Percentiles rank a stretch among this genome's conserved stretches.
phyloP scores from a whole-genome alignment of 2,329 filamentous ascomycete genomes.

The Clonostachys byssicola region DNA sequence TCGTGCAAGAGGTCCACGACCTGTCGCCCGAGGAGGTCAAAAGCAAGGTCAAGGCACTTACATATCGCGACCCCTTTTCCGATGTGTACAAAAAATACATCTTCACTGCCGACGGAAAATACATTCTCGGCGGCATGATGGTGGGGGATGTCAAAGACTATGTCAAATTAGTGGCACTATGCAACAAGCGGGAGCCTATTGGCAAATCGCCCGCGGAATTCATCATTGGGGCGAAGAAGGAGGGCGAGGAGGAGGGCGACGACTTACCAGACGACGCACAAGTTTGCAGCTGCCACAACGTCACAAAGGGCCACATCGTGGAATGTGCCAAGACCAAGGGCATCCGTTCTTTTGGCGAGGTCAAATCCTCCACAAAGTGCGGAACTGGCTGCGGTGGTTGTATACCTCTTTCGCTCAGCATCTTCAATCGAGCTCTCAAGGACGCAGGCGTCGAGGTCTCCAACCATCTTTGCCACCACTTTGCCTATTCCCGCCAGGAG shows the following conservation, averaged over 20 bases:
- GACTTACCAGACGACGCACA: constrained; percentile 83
- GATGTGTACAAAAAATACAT: constrained; percentile 93
- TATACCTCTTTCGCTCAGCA: constrained; percentile 81
- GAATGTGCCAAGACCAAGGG: constrained; percentile 59
- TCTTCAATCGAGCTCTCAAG: constrained; percentile 86
- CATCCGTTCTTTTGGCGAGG: constrained; percentile 53
- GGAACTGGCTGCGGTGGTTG: constrained; percentile 89
- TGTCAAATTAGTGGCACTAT: constrained; percentile 66
- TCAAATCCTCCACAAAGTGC: constrained; percentile 91
- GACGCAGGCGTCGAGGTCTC: constrained; percentile 83
- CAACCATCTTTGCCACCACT: constrained; percentile 82
- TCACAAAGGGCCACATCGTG: constrained; percentile 78
- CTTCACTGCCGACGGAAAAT: constrained; percentile 86
- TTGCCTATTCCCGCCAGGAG: constrained; percentile 77
- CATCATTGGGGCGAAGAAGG: constrained; percentile 73
- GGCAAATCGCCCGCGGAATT: constrained; percentile 77
- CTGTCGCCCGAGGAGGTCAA: constrained; percentile 3
- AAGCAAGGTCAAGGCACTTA: constrained; percentile 68
- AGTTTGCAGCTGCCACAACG: constrained; percentile 91
- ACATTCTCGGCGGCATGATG: constrained; percentile 94
- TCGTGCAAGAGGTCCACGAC: background rate
- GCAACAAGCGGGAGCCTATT: constrained; percentile 64
- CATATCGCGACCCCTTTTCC: constrained; percentile 84
- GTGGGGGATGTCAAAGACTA: constrained; percentile 91
- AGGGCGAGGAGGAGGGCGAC: constrained; percentile 68